These are phyloP conservation scores for Gossypium ekmanianum DNA, from an alignment of 345 rosid genomes.

Conservation along the genomic window DNA sequence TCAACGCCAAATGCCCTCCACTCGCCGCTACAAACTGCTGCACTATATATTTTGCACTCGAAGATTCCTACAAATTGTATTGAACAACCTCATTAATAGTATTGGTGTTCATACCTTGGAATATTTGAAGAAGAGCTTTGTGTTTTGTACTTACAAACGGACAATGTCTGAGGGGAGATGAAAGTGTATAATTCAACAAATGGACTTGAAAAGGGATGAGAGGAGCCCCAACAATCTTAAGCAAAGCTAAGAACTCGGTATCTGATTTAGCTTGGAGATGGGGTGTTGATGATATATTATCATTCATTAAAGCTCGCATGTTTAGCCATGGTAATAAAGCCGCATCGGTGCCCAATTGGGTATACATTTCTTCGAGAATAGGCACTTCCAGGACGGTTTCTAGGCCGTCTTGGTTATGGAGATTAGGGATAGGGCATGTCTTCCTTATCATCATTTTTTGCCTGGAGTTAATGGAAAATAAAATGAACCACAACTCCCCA, in stretches of 20 bases:
- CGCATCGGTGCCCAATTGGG: constrained; percentile 52
- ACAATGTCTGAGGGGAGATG: constrained; percentile 41
- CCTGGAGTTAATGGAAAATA: neutral
- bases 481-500: neutral
- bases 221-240: constrained; percentile 91
- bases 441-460: constrained; percentile 40
- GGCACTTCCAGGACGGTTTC: constrained; percentile 76
- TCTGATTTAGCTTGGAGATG: constrained; percentile 76
- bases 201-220: constrained; percentile 74
- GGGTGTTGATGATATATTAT: neutral
- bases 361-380: constrained; percentile 68
- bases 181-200: constrained; percentile 11
- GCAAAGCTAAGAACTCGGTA: constrained; percentile 80
- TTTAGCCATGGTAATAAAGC: constrained; percentile 68
- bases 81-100: neutral
- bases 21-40: constrained; percentile 84
- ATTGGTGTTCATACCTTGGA: neutral
- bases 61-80: constrained; percentile 49
- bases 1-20: constrained; percentile 66
- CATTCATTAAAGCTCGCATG: constrained; percentile 63
- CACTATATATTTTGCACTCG: constrained; percentile 81
- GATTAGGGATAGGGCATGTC: constrained; percentile 60
- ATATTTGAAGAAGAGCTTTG: neutral
- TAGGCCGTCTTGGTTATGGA: constrained; percentile 48
- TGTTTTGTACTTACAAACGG: constrained; percentile 51